A percentile compares a stretch with the other conserved stretches of the same genome.
These are phyloP conservation scores for Rhodotorula paludigena DNA, from an alignment of 768 basidiomycete genomes.

Conservation along the genomic window DNA sequence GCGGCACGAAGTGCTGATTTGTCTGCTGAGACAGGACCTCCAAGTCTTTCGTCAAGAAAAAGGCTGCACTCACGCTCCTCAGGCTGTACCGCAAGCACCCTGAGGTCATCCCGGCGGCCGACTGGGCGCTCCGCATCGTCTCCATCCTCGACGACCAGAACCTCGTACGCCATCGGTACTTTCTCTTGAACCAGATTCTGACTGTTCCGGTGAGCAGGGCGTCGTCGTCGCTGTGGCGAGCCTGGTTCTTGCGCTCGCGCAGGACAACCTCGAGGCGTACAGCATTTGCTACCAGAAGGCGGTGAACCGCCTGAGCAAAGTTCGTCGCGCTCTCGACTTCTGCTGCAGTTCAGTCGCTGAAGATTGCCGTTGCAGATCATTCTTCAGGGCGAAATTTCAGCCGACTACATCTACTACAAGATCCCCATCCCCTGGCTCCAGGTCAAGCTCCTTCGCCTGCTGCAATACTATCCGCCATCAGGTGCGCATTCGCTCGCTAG, in stretches of 20 bases:
- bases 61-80: conserved; percentile 88
- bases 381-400: conserved; percentile 79
- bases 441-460: conserved; percentile 82
- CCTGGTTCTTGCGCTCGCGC: conserved; percentile 86
- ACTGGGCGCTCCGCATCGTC: conserved; percentile 93
- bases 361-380: conserved; percentile 59
- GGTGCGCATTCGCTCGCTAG: conserved; percentile 55
- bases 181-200: not conserved
- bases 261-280: conserved; percentile 85
- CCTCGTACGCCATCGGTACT: conserved; percentile 53
- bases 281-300: conserved; percentile 91
- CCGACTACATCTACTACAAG: conserved; percentile 93
- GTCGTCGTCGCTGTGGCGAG: conserved; percentile 92
- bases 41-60: conserved; percentile 93
- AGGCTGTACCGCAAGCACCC: conserved; percentile 94
- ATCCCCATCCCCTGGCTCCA: conserved; percentile 97
- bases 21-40: conserved; percentile 62
- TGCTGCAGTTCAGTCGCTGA: not conserved
- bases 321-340: conserved; percentile 45
- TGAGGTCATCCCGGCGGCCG: conserved; percentile 81
- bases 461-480: conserved; percentile 94
- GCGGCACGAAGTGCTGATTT: not conserved
- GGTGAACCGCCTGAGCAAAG: conserved; percentile 78
- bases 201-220: conserved; percentile 55
- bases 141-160: conserved; percentile 93